Percentiles rank a stretch among this genome's conserved stretches.
Evolutionary conservation across 2,329 filamentous ascomycete genomes (phyloP).

Genomic region (Botryosphaeria dothidea): DNA sequence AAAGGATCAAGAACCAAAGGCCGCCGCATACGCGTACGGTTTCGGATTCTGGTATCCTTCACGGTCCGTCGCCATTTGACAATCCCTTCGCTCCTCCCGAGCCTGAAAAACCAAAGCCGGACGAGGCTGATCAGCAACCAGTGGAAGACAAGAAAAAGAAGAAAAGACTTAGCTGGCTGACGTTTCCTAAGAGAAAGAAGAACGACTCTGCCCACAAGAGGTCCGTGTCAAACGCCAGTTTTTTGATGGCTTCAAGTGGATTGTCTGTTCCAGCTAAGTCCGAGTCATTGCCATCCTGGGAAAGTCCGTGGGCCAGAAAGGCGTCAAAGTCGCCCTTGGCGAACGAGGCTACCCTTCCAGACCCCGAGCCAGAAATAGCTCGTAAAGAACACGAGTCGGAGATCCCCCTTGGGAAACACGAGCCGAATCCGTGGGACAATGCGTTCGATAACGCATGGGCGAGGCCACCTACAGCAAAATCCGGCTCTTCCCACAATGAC

Average conservation of each 20-base stretch:
- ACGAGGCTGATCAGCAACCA: neutral
- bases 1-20: neutral
- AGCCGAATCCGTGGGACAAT: conserved; percentile 16
- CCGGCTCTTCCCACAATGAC: neutral
- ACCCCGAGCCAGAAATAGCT: conserved; percentile 11
- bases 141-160: conserved; percentile 13
- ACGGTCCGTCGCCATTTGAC: conserved; percentile 3
- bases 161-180: conserved; percentile 15
- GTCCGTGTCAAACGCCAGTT: conserved; percentile 4
- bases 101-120: neutral
- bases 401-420: conserved; percentile 8
- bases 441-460: conserved; percentile 10
- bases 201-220: conserved; percentile 12
- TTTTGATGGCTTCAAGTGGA: conserved; percentile 5
- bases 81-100: conserved; percentile 5
- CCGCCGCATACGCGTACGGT: neutral
- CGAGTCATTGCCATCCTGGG: conserved; percentile 1
- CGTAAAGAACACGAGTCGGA: conserved; percentile 15
- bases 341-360: neutral
- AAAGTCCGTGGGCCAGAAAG: conserved; percentile 4
- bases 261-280: neutral
- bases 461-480: conserved; percentile 12
- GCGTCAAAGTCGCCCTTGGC: conserved; percentile 8
- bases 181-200: conserved; percentile 7
- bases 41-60: neutral